Conservation (phyloP, 1,284 basidiomycete species). For the Puccinia hordei region DNA sequence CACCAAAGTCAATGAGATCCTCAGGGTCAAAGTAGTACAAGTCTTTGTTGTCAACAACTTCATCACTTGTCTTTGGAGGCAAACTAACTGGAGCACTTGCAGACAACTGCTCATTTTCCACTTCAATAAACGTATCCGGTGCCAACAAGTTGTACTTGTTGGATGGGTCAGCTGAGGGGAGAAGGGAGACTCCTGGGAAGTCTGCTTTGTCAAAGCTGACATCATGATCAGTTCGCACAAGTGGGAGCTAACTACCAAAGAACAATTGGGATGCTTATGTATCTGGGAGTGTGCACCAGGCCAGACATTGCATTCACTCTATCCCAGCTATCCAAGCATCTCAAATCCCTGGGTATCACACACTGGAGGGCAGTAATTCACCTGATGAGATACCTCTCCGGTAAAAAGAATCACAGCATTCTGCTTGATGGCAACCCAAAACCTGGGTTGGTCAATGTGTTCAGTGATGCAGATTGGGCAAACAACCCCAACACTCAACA, state of each 20-base stretch:
- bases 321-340: background rate
- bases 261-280: constrained; percentile 6
- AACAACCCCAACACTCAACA: background rate
- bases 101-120: too few relatives aligned
- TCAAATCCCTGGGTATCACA: background rate
- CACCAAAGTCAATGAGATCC: too few relatives aligned
- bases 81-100: too few relatives aligned
- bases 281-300: background rate
- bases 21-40: too few relatives aligned
- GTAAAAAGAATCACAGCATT: background rate
- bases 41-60: too few relatives aligned
- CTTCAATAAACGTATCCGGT: too few relatives aligned
- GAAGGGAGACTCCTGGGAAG: too few relatives aligned
- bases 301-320: background rate
- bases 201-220: background rate
- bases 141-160: too few relatives aligned
- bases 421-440: background rate
- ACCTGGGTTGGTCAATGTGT: background rate
- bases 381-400: background rate
- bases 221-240: background rate
- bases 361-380: constrained; percentile 21
- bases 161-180: background rate
- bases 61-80: too few relatives aligned
- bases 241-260: background rate
- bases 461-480: background rate